These are phyloP conservation scores for Pinus tabuliformis DNA, from an alignment of 75 land plant genomes.

Conservation along the genomic window DNA sequence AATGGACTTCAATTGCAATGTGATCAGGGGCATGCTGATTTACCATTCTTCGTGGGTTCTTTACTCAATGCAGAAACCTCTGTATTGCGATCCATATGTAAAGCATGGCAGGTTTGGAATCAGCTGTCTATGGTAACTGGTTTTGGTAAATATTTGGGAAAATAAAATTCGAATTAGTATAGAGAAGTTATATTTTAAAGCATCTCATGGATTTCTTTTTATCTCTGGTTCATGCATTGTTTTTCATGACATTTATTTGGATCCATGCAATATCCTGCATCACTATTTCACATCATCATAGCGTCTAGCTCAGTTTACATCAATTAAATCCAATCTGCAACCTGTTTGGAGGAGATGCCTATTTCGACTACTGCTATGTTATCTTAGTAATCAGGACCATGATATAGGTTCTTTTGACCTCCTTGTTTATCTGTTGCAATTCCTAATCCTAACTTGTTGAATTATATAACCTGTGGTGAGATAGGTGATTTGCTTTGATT, in stretches of 20 bases:
- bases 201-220: not conserved
- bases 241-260: not conserved
- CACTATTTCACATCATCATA: not conserved
- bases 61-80: constrained; percentile 32
- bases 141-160: not conserved
- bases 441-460: not conserved
- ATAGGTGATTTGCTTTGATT: not conserved
- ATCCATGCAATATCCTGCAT: not conserved
- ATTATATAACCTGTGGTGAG: not conserved
- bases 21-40: constrained; percentile 24
- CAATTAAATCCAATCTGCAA: not conserved
- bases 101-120: constrained; percentile 44
- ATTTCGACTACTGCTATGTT: not conserved
- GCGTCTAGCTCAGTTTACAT: not conserved
- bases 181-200: not conserved
- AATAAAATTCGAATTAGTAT: not conserved
- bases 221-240: not conserved
- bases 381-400: not conserved
- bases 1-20: constrained; percentile 4
- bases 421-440: not conserved
- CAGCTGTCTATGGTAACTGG: not conserved
- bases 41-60: constrained; percentile 17
- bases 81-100: constrained; percentile 22
- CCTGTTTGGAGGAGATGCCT: not conserved
- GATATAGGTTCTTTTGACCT: not conserved